Evolutionary conservation across 2,329 filamentous ascomycete species (phyloP), one percentile per base, ranked within the genome.

Genomic region (Beauveria sp.): DNA sequence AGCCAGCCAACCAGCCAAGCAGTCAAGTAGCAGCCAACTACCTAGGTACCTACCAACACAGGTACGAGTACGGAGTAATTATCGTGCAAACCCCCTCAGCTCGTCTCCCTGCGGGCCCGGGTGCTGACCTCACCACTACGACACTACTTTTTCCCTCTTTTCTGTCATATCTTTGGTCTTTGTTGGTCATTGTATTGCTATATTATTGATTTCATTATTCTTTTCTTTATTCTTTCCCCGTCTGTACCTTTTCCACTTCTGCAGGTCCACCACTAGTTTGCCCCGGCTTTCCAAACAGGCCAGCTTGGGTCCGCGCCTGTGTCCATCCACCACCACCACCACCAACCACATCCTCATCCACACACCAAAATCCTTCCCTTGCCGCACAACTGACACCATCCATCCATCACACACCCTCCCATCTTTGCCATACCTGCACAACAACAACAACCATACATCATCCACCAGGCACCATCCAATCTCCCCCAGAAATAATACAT

Each of bases 71-170:
- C 3, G 22, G 22, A 24, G 22, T 24, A 24, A 24, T 24, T 24
- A 26, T 34, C 10, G 30, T 34, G 10, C 30, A 47, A 38, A n/a
- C 54, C 54, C 42, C 34, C 24, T 57, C 47, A 57, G 30, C 30
- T 34, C 30, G 30, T 34, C 30, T 34, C 38, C 43, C 43, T 57
- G 55, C 43, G n/a, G 43, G 56, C 16, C 22, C 47, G 34, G 47
- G 26, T 59, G 57, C 57, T 59, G 57, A 53, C 57, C 57, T 59
- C 57, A 59, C 57, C 47, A 59, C 57, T 51, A 59, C 57, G 57
- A 59, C 57, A 59, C 49, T 52, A 45, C 16, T 59, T 53, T 52
- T 45, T 16, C 40, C 16, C 22, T 57, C 12, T 18, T 59, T 43
- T 12, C 30, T n/a, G 6, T 58, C 12, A 34, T 34, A 34, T 14